A percentile compares a stretch with the other conserved stretches of the same genome.
These are phyloP conservation scores for Sporisorium iseilematis-ciliati DNA, from an alignment of 1,284 basidiomycete species.

Conservation along the genomic window DNA sequence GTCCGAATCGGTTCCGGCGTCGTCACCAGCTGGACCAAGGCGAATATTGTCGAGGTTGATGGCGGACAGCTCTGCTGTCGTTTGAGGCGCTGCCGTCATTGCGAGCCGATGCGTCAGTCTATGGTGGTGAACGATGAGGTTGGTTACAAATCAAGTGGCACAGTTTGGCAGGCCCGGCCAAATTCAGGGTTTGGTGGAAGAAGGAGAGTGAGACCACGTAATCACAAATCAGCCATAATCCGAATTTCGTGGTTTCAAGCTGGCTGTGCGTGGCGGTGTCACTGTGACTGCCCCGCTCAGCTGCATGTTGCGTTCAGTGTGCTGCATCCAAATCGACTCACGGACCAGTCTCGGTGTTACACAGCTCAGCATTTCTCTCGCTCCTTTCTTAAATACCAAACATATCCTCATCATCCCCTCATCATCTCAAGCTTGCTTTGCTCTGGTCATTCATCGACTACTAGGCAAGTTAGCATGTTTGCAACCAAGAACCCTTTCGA, in stretches of 20 bases:
- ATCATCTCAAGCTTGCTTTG: constrained; percentile 4
- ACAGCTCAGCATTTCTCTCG: neutral
- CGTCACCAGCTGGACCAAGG: constrained; percentile 14
- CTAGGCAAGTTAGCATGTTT: constrained; percentile 58
- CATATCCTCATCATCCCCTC: neutral
- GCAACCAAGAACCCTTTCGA: constrained; percentile 83
- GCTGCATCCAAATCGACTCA: constrained; percentile 9
- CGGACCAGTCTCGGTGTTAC: constrained; percentile 15
- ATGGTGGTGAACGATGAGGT: neutral
- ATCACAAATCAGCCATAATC: constrained; percentile 33
- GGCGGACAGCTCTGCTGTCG: constrained; percentile 11
- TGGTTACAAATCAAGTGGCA: constrained; percentile 5
- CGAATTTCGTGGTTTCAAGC: neutral
- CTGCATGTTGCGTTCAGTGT: constrained; percentile 15
- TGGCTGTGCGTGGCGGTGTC: constrained; percentile 20
- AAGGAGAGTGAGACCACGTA: constrained; percentile 10
- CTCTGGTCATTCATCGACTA: neutral
- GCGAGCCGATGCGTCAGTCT: neutral
- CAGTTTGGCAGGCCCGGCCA: constrained; percentile 15
- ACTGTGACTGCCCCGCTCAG: neutral
- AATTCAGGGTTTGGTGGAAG: constrained; percentile 9
- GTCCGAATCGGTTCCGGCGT: constrained; percentile 21
- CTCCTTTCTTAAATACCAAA: neutral
- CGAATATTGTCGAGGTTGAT: constrained; percentile 36
- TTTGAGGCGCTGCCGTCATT: constrained; percentile 8